These are phyloP conservation scores for Cotoneaster glaucophyllus DNA, from an alignment of 306 rosid genomes.

Conservation along the genomic window DNA sequence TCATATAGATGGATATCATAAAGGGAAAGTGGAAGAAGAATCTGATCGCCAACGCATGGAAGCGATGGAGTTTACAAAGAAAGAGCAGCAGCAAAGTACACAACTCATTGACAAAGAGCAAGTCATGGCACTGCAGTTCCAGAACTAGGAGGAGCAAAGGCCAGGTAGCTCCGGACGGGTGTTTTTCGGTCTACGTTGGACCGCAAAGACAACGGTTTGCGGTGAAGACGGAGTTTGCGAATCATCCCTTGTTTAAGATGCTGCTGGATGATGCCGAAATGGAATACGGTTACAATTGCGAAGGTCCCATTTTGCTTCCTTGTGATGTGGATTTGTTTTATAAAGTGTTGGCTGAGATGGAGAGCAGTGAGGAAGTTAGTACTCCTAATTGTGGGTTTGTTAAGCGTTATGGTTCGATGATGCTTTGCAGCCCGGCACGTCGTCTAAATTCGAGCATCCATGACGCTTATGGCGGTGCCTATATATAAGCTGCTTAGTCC, in stretches of 20 bases:
- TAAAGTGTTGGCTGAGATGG: constrained; percentile 51
- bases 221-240: constrained; percentile 36
- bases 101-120: not conserved
- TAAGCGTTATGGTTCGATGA: not conserved
- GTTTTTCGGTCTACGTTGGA: constrained; percentile 58
- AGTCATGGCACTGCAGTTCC: not conserved
- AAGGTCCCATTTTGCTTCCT: constrained; percentile 72
- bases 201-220: constrained; percentile 39
- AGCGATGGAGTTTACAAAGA: constrained; percentile 2
- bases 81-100: not conserved
- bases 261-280: constrained; percentile 58
- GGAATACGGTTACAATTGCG: constrained; percentile 48
- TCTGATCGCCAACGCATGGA: constrained; percentile 4
- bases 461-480: not conserved
- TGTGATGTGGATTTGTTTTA: constrained; percentile 51
- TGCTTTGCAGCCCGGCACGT: constrained; percentile 20
- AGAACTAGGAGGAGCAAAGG: not conserved
- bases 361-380: constrained; percentile 1
- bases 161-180: constrained; percentile 38
- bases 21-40: constrained; percentile 7
- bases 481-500: constrained; percentile 11
- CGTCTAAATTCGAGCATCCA: not conserved
- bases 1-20: not conserved
- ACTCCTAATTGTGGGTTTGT: constrained; percentile 1
- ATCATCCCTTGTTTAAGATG: constrained; percentile 51